A percentile compares a stretch with the other conserved stretches of the same genome.
These are phyloP conservation scores for Pyronema domesticum DNA, from an alignment of 495 filamentous ascomycete genomes.

Conservation along the genomic window DNA sequence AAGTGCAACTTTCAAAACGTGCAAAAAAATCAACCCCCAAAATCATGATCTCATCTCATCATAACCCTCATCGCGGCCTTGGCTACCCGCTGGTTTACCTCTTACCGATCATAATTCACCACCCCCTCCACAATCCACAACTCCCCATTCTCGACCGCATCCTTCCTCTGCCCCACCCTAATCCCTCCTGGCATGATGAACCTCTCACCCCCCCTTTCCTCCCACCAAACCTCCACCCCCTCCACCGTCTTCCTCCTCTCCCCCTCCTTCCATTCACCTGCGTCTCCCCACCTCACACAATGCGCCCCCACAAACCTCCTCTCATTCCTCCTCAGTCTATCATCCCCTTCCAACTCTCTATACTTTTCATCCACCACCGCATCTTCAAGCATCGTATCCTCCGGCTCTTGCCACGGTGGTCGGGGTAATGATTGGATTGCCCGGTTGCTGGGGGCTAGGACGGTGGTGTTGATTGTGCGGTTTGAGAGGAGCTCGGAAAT, in stretches of 20 bases:
- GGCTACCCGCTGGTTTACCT: not conserved
- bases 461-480: constrained; percentile 55
- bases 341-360: constrained; percentile 57
- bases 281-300: constrained; percentile 36
- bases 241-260: constrained; percentile 53
- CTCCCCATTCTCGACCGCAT: constrained; percentile 50
- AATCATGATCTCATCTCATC: too few relatives aligned
- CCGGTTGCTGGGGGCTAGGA: constrained; percentile 73
- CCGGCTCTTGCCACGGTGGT: constrained; percentile 86
- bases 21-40: too few relatives aligned
- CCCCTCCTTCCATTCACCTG: constrained; percentile 61
- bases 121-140: constrained; percentile 43
- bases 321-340: constrained; percentile 63
- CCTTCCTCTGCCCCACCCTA: constrained; percentile 40
- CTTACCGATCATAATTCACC: constrained; percentile 30
- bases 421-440: constrained; percentile 60
- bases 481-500: constrained; percentile 56
- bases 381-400: constrained; percentile 58
- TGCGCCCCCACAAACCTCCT: constrained; percentile 76
- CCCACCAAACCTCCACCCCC: constrained; percentile 67
- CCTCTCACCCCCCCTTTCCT: constrained; percentile 53
- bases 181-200: constrained; percentile 48
- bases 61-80: too few relatives aligned
- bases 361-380: constrained; percentile 44
- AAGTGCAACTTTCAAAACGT: too few relatives aligned